phyloP scores from a whole-genome alignment of 2,329 filamentous ascomycete genomes.

The Hypoxylon rubiginosum region DNA sequence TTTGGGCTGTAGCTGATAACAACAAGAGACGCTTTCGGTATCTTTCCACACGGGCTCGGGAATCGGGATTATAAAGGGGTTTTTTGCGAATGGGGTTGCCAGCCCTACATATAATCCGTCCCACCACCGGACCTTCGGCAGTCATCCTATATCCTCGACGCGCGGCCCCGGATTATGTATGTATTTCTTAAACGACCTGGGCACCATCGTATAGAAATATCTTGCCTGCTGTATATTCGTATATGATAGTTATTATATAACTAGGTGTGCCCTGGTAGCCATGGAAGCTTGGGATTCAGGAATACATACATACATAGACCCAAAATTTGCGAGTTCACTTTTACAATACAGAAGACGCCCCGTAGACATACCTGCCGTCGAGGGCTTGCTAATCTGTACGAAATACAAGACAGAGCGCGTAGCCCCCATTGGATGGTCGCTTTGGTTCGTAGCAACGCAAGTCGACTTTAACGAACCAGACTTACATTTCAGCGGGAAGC shows the following conservation, averaged over 20 bases:
- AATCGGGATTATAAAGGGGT: conserved; percentile 20
- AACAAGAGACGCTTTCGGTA: conserved; percentile 1
- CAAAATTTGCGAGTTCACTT: conserved; percentile 17
- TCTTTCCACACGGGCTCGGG: conserved; percentile 6
- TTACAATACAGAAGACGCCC: conserved; percentile 22
- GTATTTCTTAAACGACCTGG: background rate
- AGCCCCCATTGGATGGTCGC: background rate
- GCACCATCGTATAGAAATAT: background rate
- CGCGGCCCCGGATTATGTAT: conserved; percentile 33
- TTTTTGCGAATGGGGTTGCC: conserved; percentile 23
- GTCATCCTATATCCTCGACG: conserved; percentile 29
- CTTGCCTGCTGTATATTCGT: background rate
- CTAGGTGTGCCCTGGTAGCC: background rate
- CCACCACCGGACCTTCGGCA: conserved; percentile 37
- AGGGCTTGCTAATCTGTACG: conserved; percentile 17
- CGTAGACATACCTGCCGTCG: conserved; percentile 19
- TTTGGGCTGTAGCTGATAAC: conserved; percentile 9
- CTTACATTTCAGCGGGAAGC: conserved; percentile 6
- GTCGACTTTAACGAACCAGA: conserved; percentile 16
- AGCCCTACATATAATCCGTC: conserved; percentile 35
- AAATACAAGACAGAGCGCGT: background rate
- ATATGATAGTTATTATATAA: background rate
- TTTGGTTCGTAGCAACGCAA: conserved; percentile 12
- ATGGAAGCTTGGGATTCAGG: conserved; percentile 2
- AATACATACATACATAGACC: background rate